Evolutionary conservation across 805 yeast genomes (phyloP).

Genomic region (Lipomyces mesembrius): DNA sequence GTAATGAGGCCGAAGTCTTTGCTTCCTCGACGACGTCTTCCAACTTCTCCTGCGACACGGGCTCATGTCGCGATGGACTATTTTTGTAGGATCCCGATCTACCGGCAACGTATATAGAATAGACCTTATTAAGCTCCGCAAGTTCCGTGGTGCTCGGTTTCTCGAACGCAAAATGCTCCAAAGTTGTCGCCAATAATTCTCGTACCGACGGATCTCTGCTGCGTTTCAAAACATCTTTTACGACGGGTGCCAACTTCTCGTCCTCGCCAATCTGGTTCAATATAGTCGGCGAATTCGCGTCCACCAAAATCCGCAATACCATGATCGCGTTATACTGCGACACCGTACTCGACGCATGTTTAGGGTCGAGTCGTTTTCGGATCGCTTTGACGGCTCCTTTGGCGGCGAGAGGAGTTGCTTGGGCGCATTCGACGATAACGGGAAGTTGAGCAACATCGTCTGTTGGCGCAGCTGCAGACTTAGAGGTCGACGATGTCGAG

Average conservation of each 20-base stretch:
- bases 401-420: conserved; percentile 33
- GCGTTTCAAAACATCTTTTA: conserved; percentile 11
- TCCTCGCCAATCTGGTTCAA: conserved; percentile 19
- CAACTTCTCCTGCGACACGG: conserved; percentile 7
- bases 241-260: conserved; percentile 17
- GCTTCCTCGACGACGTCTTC: conserved; percentile 23
- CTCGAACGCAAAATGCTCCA: conserved; percentile 8
- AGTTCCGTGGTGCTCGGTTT: conserved; percentile 7
- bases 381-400: conserved; percentile 24
- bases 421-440: conserved; percentile 33
- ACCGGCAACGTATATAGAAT: background rate
- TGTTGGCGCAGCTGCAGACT: background rate
- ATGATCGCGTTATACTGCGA: conserved; percentile 31
- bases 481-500: conserved; percentile 5
- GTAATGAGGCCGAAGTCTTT: conserved; percentile 21
- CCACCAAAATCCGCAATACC: conserved; percentile 26
- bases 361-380: conserved; percentile 30
- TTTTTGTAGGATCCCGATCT: background rate
- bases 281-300: conserved; percentile 25
- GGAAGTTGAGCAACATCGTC: conserved; percentile 32
- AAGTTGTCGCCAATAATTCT: conserved; percentile 11
- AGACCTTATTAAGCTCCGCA: conserved; percentile 4
- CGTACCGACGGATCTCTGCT: conserved; percentile 23
- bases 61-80: background rate
- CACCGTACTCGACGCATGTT: conserved; percentile 7